These are phyloP conservation scores for Karstenula rhodostoma DNA, from an alignment of 2,329 filamentous ascomycete genomes.

Conservation along the genomic window DNA sequence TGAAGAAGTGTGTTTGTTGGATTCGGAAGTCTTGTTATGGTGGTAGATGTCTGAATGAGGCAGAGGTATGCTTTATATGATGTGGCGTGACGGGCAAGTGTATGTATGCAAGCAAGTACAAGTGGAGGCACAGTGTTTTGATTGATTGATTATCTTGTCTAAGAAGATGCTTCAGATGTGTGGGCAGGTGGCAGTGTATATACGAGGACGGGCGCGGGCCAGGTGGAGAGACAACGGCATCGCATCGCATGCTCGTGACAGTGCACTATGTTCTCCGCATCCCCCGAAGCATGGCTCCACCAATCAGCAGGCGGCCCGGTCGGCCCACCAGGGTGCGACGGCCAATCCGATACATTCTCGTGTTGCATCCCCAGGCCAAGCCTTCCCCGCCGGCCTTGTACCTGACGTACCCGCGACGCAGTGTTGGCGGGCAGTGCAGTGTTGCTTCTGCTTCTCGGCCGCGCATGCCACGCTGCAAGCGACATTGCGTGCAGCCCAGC, in stretches of 20 bases:
- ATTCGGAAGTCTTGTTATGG: not conserved
- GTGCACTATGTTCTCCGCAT: slow-evolving; percentile 27
- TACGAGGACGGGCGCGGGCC: slow-evolving; percentile 1
- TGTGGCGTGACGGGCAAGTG: not conserved
- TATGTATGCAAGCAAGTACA: slow-evolving; percentile 2
- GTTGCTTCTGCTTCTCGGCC: slow-evolving; percentile 47
- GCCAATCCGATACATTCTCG: slow-evolving; percentile 40
- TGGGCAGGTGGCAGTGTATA: slow-evolving; percentile 10
- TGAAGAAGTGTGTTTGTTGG: slow-evolving; percentile 10
- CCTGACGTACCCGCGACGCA: slow-evolving; percentile 29
- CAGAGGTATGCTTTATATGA: slow-evolving; percentile 2
- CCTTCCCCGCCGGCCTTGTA: slow-evolving; percentile 10
- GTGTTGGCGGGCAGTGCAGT: slow-evolving; percentile 20
- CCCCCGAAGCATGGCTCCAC: slow-evolving; percentile 39
- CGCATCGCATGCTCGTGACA: slow-evolving; percentile 12
- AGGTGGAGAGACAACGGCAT: slow-evolving; percentile 13
- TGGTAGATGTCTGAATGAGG: not conserved
- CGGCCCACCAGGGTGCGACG: slow-evolving; percentile 15
- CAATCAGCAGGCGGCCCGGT: slow-evolving; percentile 40
- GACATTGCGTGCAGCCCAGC: slow-evolving; percentile 8
- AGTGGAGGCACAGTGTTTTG: slow-evolving; percentile 2
- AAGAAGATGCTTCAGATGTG: not conserved
- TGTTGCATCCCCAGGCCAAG: slow-evolving; percentile 29
- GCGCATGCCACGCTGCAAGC: slow-evolving; percentile 34
- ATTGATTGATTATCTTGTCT: slow-evolving; percentile 5